Conservation (phyloP, 768 basidiomycete species). For the Mycena floridula region DNA sequence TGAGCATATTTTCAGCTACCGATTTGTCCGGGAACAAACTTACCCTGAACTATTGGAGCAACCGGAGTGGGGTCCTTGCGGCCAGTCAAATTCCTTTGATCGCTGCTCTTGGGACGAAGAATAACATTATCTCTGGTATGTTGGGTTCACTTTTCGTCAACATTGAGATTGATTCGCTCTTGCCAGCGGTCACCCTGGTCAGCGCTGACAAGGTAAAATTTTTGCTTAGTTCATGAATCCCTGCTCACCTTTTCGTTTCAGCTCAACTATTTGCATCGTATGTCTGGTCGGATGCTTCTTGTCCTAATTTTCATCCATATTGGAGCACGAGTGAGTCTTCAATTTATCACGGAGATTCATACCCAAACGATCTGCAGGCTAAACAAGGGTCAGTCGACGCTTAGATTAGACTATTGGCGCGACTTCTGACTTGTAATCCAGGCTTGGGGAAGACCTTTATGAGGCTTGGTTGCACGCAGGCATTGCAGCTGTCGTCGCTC, state of each 20-base stretch:
- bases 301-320: constrained; percentile 32
- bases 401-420: no score
- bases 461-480: constrained; percentile 31
- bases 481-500: constrained; percentile 22
- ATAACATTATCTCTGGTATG: constrained; percentile 38
- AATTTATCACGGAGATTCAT: no score
- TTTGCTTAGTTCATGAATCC: not conserved
- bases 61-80: constrained; percentile 27
- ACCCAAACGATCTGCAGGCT: no score
- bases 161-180: not conserved
- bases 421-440: no score
- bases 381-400: no score
- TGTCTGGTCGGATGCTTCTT: constrained; percentile 31
- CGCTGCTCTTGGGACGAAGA: constrained; percentile 42
- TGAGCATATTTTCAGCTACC: constrained; percentile 6
- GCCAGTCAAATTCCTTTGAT: constrained; percentile 35
- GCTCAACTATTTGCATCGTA: constrained; percentile 29
- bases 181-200: constrained; percentile 32
- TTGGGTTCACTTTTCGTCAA: not conserved
- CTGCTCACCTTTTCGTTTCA: constrained; percentile 11
- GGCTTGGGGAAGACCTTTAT: no score
- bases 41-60: constrained; percentile 9
- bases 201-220: constrained; percentile 17
- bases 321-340: no score
- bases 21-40: constrained; percentile 7